These are phyloP conservation scores for Copromyces sp. DNA, from an alignment of 495 filamentous ascomycete species.

Conservation along the genomic window DNA sequence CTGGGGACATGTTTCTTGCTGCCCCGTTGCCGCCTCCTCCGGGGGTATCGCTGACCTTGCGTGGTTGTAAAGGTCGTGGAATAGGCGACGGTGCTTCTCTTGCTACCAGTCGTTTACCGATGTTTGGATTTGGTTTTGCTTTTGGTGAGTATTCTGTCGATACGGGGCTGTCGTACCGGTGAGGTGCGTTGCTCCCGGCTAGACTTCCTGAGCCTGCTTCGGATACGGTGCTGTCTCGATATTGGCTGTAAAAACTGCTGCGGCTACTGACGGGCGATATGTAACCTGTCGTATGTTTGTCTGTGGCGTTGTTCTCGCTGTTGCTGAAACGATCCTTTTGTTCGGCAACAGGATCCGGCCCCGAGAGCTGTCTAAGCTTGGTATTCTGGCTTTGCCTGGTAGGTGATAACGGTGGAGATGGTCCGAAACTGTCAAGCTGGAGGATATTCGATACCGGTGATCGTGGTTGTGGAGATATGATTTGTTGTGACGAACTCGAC, in stretches of 20 bases:
- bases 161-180: background rate
- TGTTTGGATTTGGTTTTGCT: background rate
- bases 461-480: slow-evolving; percentile 5
- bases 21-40: background rate
- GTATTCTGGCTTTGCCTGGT: slow-evolving; percentile 11
- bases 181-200: background rate
- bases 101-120: background rate
- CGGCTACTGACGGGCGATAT: slow-evolving; percentile 11
- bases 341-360: slow-evolving; percentile 4
- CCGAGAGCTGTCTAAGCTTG: slow-evolving; percentile 16
- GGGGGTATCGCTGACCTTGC: background rate
- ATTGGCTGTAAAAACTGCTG: slow-evolving; percentile 9
- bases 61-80: background rate
- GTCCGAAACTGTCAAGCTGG: background rate
- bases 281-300: slow-evolving; percentile 1
- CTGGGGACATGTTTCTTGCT: background rate
- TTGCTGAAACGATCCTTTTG: background rate
- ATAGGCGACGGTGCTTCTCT: background rate
- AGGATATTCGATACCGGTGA: slow-evolving; percentile 8
- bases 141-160: background rate
- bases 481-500: background rate
- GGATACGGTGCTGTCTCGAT: background rate
- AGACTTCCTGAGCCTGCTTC: background rate
- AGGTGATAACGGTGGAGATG: slow-evolving; percentile 1
- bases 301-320: background rate